Evolutionary conservation across 225 moss, liverwort and hornwort genomes (phyloP), one percentile per base, ranked within the genome.

Genomic region (Ulota crispa): DNA sequence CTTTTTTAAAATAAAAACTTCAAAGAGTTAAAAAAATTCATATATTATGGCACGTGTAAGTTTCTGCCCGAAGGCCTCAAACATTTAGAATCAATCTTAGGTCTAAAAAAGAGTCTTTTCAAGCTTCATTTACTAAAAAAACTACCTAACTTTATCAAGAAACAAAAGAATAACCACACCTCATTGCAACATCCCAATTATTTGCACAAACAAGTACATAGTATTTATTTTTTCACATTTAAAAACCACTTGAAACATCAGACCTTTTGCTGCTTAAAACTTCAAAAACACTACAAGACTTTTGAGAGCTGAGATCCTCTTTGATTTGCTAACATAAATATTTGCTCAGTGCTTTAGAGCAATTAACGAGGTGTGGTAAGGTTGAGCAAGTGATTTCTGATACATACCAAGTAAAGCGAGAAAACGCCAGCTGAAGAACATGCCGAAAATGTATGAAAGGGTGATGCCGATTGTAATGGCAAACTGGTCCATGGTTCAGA

Each of bases 341-440:
- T 56, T 56, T 8, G 47, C 47, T 50, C 15, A 47, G 24, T 15
- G 18, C 52, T 32, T 64, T 2, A n/a, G 7, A 24, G 47, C 15
- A 15, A n/a, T 15, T 16, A 50, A 23, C 14, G 12, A 62, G 45
- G 13, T 45, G 45, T 28, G 4, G 30, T 31, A 28, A 23, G 28
- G 28, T 2, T 30, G 7, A 76, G 27, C 26, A 81, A 39, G 18
- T 24, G 15, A 32, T 14, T 76, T 68, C 19, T 75, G 70, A 63
- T 70, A 87, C 90, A 73, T 88, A 96, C 96, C 96, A 31, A 87
- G 66, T 77, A 85, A 80, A 75, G 94, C 88, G 56, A 96, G 91
- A 54, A 81, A 16, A 27, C 96, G 94, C 96, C 96, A 96, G 59
- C 64, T 73, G 67, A 96, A 69, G 59, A 93, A 89, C 39, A 92